Percentiles rank a stretch among this genome's conserved stretches.
Conservation (phyloP, 257 asterid genomes). For the Nyctanthes arbortristis region DNA sequence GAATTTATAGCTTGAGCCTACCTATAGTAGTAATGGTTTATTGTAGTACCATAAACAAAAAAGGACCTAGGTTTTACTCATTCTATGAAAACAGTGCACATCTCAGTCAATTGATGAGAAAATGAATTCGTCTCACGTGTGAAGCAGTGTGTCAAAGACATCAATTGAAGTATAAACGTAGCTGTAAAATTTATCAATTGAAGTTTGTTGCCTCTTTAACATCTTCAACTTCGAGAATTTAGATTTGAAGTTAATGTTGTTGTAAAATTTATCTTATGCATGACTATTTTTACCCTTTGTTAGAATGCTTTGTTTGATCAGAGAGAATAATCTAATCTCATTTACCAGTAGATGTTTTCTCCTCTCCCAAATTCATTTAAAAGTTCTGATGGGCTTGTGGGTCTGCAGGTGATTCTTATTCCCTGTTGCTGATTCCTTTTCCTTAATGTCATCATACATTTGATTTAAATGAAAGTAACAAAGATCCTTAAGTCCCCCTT, state of each 20-base stretch:
- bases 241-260: neutral
- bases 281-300: neutral
- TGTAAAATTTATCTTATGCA: neutral
- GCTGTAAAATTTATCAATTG: too few relatives aligned
- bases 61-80: neutral
- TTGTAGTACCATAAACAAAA: neutral
- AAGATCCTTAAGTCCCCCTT: slow-evolving; percentile 26
- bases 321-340: neutral
- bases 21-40: too few relatives aligned
- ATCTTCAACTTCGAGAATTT: neutral
- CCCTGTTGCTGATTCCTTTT: slow-evolving; percentile 8
- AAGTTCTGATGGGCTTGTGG: slow-evolving; percentile 10
- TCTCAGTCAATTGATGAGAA: neutral
- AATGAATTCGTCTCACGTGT: neutral
- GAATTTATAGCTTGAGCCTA: too few relatives aligned
- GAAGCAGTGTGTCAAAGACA: neutral
- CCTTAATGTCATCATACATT: slow-evolving; percentile 33
- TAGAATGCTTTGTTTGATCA: neutral
- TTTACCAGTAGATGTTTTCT: neutral
- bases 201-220: neutral
- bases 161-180: too few relatives aligned
- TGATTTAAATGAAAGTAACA: slow-evolving; percentile 39
- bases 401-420: slow-evolving; percentile 1
- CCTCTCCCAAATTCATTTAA: neutral
- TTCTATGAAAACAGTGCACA: neutral